These are phyloP conservation scores for Pseudogymnoascus sp. DNA, from an alignment of 2,329 filamentous ascomycete species.

Conservation along the genomic window DNA sequence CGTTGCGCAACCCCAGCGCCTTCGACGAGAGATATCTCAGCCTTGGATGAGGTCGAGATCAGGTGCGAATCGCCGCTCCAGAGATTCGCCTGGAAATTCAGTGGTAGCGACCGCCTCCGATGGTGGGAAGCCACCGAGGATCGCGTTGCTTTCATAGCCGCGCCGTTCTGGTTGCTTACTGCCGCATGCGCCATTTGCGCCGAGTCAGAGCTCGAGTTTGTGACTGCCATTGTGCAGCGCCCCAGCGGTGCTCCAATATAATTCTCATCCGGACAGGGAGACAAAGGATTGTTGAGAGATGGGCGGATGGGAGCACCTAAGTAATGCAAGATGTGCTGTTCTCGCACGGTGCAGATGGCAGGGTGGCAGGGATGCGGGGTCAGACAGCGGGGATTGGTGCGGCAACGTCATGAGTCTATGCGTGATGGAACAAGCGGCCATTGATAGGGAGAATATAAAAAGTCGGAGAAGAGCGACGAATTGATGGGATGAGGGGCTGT, in stretches of 20 bases:
- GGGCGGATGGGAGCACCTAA: constrained; percentile 4
- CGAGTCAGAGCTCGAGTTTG: constrained; percentile 7
- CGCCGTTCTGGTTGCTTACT: not conserved
- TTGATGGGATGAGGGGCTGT: not conserved
- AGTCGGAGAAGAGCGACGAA: not conserved
- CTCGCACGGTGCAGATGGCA: constrained; percentile 2
- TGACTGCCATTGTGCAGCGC: constrained; percentile 7
- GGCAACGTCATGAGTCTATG: constrained; percentile 4
- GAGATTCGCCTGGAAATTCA: constrained; percentile 1
- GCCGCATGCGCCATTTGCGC: constrained; percentile 8
- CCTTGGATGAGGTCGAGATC: not conserved
- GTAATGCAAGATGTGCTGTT: constrained; percentile 8
- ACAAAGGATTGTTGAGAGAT: constrained; percentile 8
- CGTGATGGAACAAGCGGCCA: not conserved
- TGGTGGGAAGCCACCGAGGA: constrained; percentile 6
- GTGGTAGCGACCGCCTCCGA: constrained; percentile 3
- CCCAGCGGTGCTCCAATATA: constrained; percentile 6
- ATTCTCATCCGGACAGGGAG: constrained; percentile 6
- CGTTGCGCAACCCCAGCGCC: constrained; percentile 4
- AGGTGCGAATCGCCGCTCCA: not conserved
- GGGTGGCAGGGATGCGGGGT: constrained; percentile 4
- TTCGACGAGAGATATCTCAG: constrained; percentile 2
- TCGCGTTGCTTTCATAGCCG: constrained; percentile 5
- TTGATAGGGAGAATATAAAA: constrained; percentile 6
- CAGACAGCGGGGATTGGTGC: constrained; percentile 5